Percentiles rank a stretch among this genome's conserved stretches.
Evolutionary conservation across 768 basidiomycete species (phyloP).

Genomic region (Termitomyces sp.): DNA sequence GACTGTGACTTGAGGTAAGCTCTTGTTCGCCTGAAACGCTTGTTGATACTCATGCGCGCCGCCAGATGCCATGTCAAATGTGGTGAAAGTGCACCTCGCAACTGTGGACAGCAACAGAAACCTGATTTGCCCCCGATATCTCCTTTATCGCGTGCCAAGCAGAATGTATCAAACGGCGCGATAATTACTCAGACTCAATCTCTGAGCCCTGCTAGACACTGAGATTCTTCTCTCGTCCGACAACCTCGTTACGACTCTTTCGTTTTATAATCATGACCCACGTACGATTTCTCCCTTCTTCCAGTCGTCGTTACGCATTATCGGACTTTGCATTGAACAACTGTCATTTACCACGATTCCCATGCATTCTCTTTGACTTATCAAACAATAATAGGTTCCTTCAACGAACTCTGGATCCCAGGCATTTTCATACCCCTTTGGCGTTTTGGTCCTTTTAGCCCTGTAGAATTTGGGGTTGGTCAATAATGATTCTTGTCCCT

Average conservation of each 20-base stretch:
- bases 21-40: slow-evolving; percentile 3
- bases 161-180: slow-evolving; percentile 26
- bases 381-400: neutral
- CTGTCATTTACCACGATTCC: neutral
- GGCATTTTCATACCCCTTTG: neutral
- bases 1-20: slow-evolving; percentile 75
- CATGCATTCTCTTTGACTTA: neutral
- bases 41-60: slow-evolving; percentile 1
- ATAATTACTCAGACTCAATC: slow-evolving; percentile 23
- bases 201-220: slow-evolving; percentile 18
- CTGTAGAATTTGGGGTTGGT: neutral
- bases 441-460: neutral
- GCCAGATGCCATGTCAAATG: slow-evolving; percentile 81
- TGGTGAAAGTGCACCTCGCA: slow-evolving; percentile 73
- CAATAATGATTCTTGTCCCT: no score
- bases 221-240: neutral
- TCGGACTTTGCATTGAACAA: neutral
- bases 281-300: neutral
- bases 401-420: neutral
- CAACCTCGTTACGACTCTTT: neutral
- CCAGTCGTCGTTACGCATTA: neutral
- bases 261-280: neutral
- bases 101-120: slow-evolving; percentile 52
- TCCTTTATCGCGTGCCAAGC: slow-evolving; percentile 35
- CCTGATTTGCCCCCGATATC: slow-evolving; percentile 25